Evolutionary conservation across 2,329 filamentous ascomycete species (phyloP).

Genomic region (Ascochyta pisi): DNA sequence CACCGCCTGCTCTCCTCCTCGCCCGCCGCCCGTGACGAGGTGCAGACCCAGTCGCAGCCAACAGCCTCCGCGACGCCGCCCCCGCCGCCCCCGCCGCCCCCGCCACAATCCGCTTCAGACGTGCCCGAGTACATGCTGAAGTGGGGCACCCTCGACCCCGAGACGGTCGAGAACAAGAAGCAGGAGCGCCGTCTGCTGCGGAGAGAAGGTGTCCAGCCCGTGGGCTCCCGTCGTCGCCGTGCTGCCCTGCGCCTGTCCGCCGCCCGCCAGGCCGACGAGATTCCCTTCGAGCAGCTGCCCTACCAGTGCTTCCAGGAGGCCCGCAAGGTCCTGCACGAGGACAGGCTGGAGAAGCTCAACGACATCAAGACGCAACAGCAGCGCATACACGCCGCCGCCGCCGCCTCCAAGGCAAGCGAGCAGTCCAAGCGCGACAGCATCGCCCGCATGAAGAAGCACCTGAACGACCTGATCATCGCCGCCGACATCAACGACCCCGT

Average conservation of each 20-base stretch:
- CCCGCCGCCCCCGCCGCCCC: slow-evolving; percentile 22
- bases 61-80: slow-evolving; percentile 30
- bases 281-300: slow-evolving; percentile 91
- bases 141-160: slow-evolving; percentile 45
- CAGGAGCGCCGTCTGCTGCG: slow-evolving; percentile 73
- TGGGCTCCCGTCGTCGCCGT: slow-evolving; percentile 86
- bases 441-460: slow-evolving; percentile 70
- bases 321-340: slow-evolving; percentile 77
- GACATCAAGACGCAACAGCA: slow-evolving; percentile 72
- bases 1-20: slow-evolving; percentile 59
- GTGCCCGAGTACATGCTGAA: slow-evolving; percentile 44
- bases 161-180: slow-evolving; percentile 45
- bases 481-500: slow-evolving; percentile 95
- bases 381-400: slow-evolving; percentile 72
- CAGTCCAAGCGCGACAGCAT: slow-evolving; percentile 70
- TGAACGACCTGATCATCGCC: slow-evolving; percentile 83
- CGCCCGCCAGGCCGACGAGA: slow-evolving; percentile 63
- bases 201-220: slow-evolving; percentile 68
- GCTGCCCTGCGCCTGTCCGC: slow-evolving; percentile 48
- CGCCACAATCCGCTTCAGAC: slow-evolving; percentile 19
- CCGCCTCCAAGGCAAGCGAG: slow-evolving; percentile 68
- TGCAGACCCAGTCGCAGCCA: slow-evolving; percentile 49
- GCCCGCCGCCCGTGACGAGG: slow-evolving; percentile 51
- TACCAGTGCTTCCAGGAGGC: slow-evolving; percentile 99
- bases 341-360: slow-evolving; percentile 80